Evolutionary conservation across 148 eudicot genomes (phyloP).

Genomic region (Rhododendron griersonianum): DNA sequence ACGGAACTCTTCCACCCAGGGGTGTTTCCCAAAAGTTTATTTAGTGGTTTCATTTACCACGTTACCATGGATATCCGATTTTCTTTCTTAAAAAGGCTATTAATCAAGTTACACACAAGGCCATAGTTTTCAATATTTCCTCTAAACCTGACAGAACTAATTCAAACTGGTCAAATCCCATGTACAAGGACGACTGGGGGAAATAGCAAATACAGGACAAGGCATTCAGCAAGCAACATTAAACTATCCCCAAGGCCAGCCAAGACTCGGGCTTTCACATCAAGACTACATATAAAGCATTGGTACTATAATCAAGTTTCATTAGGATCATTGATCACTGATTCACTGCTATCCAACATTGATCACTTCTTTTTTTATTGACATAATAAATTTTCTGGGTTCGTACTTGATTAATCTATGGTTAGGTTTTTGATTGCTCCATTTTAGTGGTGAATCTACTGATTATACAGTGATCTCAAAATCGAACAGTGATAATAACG

Average conservation of each 20-base stretch:
- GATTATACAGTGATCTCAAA: background rate
- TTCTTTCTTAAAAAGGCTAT: background rate
- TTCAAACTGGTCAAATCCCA: background rate
- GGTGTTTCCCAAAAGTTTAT: background rate
- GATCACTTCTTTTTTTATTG: background rate
- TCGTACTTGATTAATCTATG: background rate
- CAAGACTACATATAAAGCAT: background rate
- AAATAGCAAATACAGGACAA: background rate
- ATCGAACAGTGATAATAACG: background rate
- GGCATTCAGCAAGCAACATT: background rate
- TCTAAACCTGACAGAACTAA: background rate
- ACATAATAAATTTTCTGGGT: background rate
- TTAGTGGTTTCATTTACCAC: background rate
- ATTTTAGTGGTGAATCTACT: background rate
- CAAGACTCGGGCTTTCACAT: background rate
- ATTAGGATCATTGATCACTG: background rate
- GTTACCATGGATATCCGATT: background rate
- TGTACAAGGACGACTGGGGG: background rate
- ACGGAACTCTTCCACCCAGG: background rate
- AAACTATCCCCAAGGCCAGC: background rate
- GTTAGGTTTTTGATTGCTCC: background rate
- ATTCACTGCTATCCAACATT: background rate
- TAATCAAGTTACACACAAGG: background rate
- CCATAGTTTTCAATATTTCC: background rate
- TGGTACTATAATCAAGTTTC: background rate